Evolutionary conservation across 148 eudicot species (phyloP), one percentile per base, ranked within the genome.

Genomic region (Rhododendron griersonianum): DNA sequence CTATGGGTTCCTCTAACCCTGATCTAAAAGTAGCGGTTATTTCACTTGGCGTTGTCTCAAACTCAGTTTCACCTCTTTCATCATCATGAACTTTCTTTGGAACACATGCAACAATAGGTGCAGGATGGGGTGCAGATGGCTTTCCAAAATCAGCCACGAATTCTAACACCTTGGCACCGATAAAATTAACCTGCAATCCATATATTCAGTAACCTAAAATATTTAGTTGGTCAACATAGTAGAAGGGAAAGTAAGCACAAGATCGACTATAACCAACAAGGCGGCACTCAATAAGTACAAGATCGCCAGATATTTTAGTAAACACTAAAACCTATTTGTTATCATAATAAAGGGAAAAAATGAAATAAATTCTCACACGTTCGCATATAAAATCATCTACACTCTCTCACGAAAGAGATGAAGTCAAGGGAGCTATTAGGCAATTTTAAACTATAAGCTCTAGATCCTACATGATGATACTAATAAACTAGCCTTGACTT

Each of bases 81-180:
- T 95, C 98, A 77, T 86, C 82, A 87, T 97, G 98, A 76, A 94
- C 95, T 88, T 92, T 93, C 83, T 86, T 92, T 35, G 99, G 99
- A 85, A 97, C 98, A 86, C 98, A 97, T 39, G 98, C 98, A 91
- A 97, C 99, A 87, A 97, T 93, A 65, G 99, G 98, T 59, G 99
- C 98, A 85, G 99, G 98, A 90, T 91, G 87, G 21, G 98, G 99
- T 71, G 98, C 98, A 89, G 94, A 93, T 89, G 98, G 93, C 85
- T 91, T 91, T 45, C 95, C 98, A 83, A 88, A 95, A 89, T 97
- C 98, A 85, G 99, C 91, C 78, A 97, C 91, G 89, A 92, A 97
- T 87, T 97, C 99, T 90, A 97, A 89, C 81, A 97, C 93, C 90
- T 94, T 88, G 67, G 96, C 98, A 80, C 96, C 98, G 88, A 91